Conservation (phyloP, 495 filamentous ascomycete species). For the Eremomyces bilateralis region DNA sequence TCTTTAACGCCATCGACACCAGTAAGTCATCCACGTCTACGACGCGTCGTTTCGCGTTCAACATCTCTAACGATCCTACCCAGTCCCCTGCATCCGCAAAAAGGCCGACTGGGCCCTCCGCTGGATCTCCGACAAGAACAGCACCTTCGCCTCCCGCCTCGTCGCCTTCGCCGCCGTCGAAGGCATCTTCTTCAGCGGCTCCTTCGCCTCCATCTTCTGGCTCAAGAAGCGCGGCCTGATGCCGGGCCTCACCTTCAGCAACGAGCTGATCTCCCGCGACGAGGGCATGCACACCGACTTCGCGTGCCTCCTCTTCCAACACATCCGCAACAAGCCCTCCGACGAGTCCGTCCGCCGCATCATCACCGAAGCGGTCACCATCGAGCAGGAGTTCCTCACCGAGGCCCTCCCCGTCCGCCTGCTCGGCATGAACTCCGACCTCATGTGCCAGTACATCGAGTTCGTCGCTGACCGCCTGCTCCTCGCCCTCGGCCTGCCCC, state of each 20-base stretch:
- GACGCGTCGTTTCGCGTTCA: neutral
- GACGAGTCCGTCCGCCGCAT: constrained; percentile 62
- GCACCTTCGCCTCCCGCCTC: constrained; percentile 85
- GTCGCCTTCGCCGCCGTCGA: constrained; percentile 96
- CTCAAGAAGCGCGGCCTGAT: constrained; percentile 99
- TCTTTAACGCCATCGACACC: constrained; percentile 97
- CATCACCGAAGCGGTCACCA: constrained; percentile 80
- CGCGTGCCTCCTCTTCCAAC: constrained; percentile 87
- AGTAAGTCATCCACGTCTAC: constrained; percentile 28
- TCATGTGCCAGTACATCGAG: constrained; percentile 99
- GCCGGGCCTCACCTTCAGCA: constrained; percentile 96
- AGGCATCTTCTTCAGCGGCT: constrained; percentile 98
- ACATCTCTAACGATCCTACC: constrained; percentile 14
- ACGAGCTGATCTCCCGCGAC: constrained; percentile 98
- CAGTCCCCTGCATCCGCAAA: constrained; percentile 83
- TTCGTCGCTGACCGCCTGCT: constrained; percentile 94
- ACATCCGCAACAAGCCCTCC: constrained; percentile 75
- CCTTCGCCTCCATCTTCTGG: constrained; percentile 99
- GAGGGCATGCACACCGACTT: constrained; percentile 99
- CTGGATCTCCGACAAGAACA: constrained; percentile 84
- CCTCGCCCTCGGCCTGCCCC: constrained; percentile 74
- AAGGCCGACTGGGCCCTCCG: constrained; percentile 95
- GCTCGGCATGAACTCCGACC: constrained; percentile 87
- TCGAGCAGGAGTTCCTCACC: constrained; percentile 95
- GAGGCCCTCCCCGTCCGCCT: constrained; percentile 81